These are phyloP conservation scores for Leptodermis oblonga DNA, from an alignment of 257 asterid genomes.

Conservation along the genomic window DNA sequence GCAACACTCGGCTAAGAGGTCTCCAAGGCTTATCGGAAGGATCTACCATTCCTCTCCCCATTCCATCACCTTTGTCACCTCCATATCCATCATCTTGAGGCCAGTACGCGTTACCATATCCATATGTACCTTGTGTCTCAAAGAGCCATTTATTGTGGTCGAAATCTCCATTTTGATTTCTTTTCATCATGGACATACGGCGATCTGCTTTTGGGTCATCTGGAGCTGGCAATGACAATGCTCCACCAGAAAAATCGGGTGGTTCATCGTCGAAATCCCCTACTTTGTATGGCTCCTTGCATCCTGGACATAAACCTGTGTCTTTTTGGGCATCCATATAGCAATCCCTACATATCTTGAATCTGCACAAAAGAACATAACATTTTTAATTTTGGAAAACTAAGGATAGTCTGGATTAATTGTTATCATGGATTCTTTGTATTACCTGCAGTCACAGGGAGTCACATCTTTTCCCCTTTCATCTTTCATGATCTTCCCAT, in stretches of 20 bases:
- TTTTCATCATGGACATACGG: neutral
- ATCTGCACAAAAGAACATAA: conserved; percentile 3
- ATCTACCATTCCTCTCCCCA: neutral
- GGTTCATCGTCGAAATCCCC: conserved; percentile 20
- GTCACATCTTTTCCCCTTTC: conserved; percentile 29
- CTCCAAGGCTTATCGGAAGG: neutral
- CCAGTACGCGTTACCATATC: conserved; percentile 1
- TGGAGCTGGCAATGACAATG: conserved; percentile 2
- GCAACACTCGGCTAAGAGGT: neutral
- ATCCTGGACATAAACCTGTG: conserved; percentile 29
- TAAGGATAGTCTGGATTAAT: too few relatives aligned
- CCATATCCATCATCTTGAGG: neutral
- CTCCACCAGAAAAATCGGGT: neutral
- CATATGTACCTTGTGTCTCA: conserved; percentile 2
- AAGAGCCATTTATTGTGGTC: neutral
- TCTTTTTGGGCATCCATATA: conserved; percentile 28
- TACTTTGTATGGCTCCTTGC: conserved; percentile 28
- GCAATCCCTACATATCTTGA: conserved; percentile 31
- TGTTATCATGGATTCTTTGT: too few relatives aligned
- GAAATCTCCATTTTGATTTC: neutral
- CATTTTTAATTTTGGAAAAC: too few relatives aligned
- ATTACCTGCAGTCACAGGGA: conserved; percentile 28
- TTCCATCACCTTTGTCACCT: neutral
- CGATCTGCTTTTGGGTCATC: neutral
- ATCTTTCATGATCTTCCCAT: conserved; percentile 30